Conservation (phyloP, 768 basidiomycete genomes). For the Sistotremastrum niveocremeum region DNA sequence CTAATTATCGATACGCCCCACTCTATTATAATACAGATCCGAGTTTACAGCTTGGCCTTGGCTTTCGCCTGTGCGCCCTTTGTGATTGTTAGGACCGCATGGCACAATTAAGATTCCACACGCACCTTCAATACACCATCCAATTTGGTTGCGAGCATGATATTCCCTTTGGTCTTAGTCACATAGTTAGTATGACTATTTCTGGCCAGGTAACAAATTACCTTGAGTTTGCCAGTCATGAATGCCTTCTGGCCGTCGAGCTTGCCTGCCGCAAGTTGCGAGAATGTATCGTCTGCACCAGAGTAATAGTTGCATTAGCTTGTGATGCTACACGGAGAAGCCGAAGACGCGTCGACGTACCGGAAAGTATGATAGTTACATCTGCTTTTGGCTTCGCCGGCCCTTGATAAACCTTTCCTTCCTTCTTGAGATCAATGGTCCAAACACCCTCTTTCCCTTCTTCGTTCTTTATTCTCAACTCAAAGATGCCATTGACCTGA, state of each 20-base stretch:
- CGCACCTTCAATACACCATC: slow-evolving; percentile 68
- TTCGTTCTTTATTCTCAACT: slow-evolving; percentile 65
- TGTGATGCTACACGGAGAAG: background rate
- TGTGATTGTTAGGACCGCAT: background rate
- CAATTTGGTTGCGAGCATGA: slow-evolving; percentile 91
- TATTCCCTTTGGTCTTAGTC: slow-evolving; percentile 57
- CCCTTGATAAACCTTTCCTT: slow-evolving; percentile 65
- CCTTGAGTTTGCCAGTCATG: slow-evolving; percentile 88
- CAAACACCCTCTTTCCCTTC: slow-evolving; percentile 60
- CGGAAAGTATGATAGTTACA: slow-evolving; percentile 62
- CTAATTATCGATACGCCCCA: background rate
- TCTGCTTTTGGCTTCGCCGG: slow-evolving; percentile 61
- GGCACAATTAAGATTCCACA: background rate
- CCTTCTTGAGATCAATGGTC: slow-evolving; percentile 91
- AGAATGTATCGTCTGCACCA: slow-evolving; percentile 49
- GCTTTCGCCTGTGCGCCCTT: slow-evolving; percentile 15
- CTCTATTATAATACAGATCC: slow-evolving; percentile 1
- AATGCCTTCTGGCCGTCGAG: slow-evolving; percentile 89
- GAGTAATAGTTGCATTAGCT: background rate
- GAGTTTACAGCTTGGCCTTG: slow-evolving; percentile 31
- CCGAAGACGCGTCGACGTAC: slow-evolving; percentile 10
- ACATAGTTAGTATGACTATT: background rate
- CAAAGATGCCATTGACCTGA: slow-evolving; percentile 81
- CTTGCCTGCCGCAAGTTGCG: slow-evolving; percentile 62
- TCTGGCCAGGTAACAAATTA: background rate